These are phyloP conservation scores for Sugiyamaella xylanicola DNA, from an alignment of 1,139 yeast genomes.

Conservation along the genomic window DNA sequence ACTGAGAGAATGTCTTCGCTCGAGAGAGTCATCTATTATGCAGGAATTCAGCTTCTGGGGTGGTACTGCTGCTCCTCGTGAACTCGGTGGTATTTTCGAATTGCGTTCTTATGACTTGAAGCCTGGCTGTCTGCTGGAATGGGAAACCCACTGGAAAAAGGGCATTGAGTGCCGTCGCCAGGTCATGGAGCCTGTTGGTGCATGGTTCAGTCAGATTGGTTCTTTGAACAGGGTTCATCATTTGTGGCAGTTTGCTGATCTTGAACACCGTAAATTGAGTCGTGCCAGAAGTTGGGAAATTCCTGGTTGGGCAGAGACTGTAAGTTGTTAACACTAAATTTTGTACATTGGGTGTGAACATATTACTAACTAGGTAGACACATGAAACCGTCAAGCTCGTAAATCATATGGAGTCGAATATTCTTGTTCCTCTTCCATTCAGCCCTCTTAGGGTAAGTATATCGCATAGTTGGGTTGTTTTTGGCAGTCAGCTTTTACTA, in stretches of 20 bases:
- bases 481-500: background rate
- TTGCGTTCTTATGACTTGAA: conserved; percentile 45
- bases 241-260: conserved; percentile 50
- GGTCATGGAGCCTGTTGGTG: conserved; percentile 52
- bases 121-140: conserved; percentile 47
- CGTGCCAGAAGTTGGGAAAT: conserved; percentile 49
- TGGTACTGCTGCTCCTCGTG: conserved; percentile 48
- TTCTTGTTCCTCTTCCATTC: conserved; percentile 46
- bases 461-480: background rate
- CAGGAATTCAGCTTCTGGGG: conserved; percentile 52
- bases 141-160: conserved; percentile 48
- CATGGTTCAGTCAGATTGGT: conserved; percentile 49
- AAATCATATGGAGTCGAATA: conserved; percentile 45
- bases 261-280: conserved; percentile 47
- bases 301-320: conserved; percentile 49
- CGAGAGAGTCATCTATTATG: conserved; percentile 43
- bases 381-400: conserved; percentile 49
- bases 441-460: conserved; percentile 41
- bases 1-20: conserved; percentile 41
- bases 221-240: conserved; percentile 47
- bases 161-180: conserved; percentile 48
- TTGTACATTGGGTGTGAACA: no score
- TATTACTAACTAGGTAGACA: conserved; percentile 28
- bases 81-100: conserved; percentile 49
- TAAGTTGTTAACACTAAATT: conserved; percentile 5